Evolutionary conservation across 164 flowering plant genomes (phyloP).

Genomic region (Macadamia integrifolia): DNA sequence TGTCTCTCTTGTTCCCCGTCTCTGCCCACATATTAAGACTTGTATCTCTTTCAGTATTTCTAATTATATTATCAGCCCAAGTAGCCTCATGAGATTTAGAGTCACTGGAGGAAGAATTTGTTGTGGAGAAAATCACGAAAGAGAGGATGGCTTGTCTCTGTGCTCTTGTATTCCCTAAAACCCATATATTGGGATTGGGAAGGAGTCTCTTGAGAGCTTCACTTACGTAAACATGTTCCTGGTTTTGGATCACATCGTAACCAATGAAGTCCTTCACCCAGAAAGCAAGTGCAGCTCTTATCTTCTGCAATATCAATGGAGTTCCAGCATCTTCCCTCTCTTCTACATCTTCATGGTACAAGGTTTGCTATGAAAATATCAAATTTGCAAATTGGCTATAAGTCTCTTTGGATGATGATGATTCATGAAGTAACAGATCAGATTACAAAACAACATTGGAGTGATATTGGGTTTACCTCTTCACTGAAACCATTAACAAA

Average conservation of each 20-base stretch:
- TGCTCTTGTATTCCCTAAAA: constrained; percentile 53
- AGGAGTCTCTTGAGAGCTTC: constrained; percentile 54
- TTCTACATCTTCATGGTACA: constrained; percentile 62
- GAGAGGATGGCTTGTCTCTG: constrained; percentile 66
- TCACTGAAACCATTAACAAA: too few species aligned
- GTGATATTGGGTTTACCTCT: too few species aligned
- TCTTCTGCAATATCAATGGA: constrained; percentile 60
- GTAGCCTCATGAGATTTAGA: too few species aligned
- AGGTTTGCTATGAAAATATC: constrained; percentile 50
- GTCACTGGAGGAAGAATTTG: constrained; percentile 8
- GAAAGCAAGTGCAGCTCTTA: constrained; percentile 70
- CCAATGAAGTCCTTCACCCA: constrained; percentile 86
- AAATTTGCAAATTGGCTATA: neutral
- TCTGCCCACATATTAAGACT: constrained; percentile 38
- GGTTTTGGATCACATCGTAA: constrained; percentile 34
- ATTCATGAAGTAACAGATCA: too few species aligned
- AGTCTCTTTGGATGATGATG: neutral
- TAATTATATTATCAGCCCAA: too few species aligned
- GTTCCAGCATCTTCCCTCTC: constrained; percentile 86
- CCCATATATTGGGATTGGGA: constrained; percentile 41
- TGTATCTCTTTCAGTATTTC: neutral
- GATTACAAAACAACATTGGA: too few species aligned
- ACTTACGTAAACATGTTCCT: constrained; percentile 33
- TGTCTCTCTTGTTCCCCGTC: constrained; percentile 37
- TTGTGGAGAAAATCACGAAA: constrained; percentile 50